Conservation (phyloP, 495 filamentous ascomycete genomes). For the Trichocladium antarcticum region DNA sequence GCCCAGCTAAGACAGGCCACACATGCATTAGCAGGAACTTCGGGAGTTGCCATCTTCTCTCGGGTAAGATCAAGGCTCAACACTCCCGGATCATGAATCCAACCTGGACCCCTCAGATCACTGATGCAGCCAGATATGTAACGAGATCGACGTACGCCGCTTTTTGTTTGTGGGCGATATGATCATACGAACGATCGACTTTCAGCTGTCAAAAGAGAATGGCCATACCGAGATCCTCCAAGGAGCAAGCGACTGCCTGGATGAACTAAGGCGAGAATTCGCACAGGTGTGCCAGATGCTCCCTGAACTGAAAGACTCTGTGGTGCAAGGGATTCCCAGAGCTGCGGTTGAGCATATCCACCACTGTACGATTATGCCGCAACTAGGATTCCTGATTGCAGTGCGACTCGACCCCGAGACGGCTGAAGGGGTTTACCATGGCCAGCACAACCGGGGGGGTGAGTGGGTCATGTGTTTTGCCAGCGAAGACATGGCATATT, state of each 20-base stretch:
- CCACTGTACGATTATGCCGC: slow-evolving; percentile 75
- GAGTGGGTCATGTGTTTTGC: slow-evolving; percentile 72
- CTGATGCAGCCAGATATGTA: slow-evolving; percentile 23
- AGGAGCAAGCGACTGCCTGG: slow-evolving; percentile 65
- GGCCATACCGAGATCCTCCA: slow-evolving; percentile 61
- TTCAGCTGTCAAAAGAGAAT: slow-evolving; percentile 63
- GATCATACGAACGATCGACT: slow-evolving; percentile 71
- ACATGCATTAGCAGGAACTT: slow-evolving; percentile 47
- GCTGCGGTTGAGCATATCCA: slow-evolving; percentile 42
- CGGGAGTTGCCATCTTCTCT: slow-evolving; percentile 43
- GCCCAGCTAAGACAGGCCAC: slow-evolving; percentile 59
- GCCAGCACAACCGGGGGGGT: slow-evolving; percentile 42
- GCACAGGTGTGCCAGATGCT: slow-evolving; percentile 66
- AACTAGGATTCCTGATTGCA: slow-evolving; percentile 79
- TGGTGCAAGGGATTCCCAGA: slow-evolving; percentile 53
- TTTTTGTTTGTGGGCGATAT: slow-evolving; percentile 55
- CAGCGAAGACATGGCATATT: slow-evolving; percentile 63
- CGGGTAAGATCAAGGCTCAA: slow-evolving; percentile 37
- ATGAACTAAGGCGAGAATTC: slow-evolving; percentile 65
- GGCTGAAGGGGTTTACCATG: slow-evolving; percentile 55
- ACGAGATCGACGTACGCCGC: slow-evolving; percentile 37
- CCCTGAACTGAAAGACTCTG: slow-evolving; percentile 48
- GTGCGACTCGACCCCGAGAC: slow-evolving; percentile 53
- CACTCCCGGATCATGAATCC: background rate
- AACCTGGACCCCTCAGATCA: background rate